Evolutionary conservation across 2,329 filamentous ascomycete species (phyloP), one percentile per base, ranked within the genome.

Genomic region (Remersonia thermophila): DNA sequence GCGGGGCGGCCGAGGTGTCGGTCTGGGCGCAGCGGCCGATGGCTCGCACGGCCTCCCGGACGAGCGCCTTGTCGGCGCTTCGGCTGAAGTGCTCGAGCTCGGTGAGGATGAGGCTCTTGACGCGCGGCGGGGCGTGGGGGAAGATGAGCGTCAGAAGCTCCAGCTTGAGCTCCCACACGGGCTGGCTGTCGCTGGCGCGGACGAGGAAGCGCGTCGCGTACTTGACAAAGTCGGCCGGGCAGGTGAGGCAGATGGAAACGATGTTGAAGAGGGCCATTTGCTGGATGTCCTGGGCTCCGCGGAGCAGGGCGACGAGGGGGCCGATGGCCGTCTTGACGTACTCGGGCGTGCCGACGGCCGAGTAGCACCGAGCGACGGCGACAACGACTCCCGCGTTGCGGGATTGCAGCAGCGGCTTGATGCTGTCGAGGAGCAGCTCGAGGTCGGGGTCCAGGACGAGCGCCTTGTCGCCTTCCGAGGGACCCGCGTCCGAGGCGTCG

Each of bases 21-120:
- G 73, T 77, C 55, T 93, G 87, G 4, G 91, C 89, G 56, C 91
- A 98, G 27, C 91, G 75, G 1, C 91, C 91, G 47, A 98, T 93
- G 5, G 91, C 89, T 16, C 86, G 73, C 3, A 98, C 89, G 27
- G 86, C 83, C 55, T 95, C 89, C 17, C 82, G 77, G 20, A 95
- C 83, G 9, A 96, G 67, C 1, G 77, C 71, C 43, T 81, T 77
- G 54, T 94, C 79, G 10, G 56, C 66, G 4, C 74, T 77, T 41
- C 80, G 75, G 0, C 83, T 85, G 57, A 96, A 96, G 60, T 96
- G 89, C 51, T 94, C 87, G 5, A 98, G 69, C 55, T 98, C 91
- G 46, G 83, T 87, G 34, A 98, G 69, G 31, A 96, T 84, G 6
- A 98, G 69, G 38, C 82, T 83, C 57, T 94, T 93, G 40, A 82